These are phyloP conservation scores for Exophiala xenobiotica DNA, from an alignment of 2,329 filamentous ascomycete species.

Conservation along the genomic window DNA sequence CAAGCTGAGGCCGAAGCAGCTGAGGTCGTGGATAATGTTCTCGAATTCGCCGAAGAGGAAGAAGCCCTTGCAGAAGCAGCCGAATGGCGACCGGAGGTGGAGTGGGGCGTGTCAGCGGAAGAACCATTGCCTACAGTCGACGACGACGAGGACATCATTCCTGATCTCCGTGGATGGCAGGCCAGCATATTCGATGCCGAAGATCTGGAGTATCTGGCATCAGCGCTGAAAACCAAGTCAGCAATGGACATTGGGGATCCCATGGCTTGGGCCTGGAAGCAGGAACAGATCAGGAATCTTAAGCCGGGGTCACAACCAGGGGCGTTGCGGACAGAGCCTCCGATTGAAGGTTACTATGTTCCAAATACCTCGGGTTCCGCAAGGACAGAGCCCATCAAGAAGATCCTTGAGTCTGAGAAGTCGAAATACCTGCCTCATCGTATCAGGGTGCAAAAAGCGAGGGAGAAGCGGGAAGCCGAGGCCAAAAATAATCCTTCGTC, in stretches of 20 bases:
- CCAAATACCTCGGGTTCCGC: slow-evolving; percentile 82
- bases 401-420: slow-evolving; percentile 95
- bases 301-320: slow-evolving; percentile 55
- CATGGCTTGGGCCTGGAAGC: slow-evolving; percentile 67
- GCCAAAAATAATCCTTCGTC: slow-evolving; percentile 66
- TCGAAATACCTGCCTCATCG: slow-evolving; percentile 97
- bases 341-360: slow-evolving; percentile 72
- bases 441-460: slow-evolving; percentile 88
- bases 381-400: slow-evolving; percentile 88
- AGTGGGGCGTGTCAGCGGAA: slow-evolving; percentile 60
- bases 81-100: slow-evolving; percentile 48
- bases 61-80: slow-evolving; percentile 35
- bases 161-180: slow-evolving; percentile 72
- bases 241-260: slow-evolving; percentile 56
- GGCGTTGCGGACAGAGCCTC: slow-evolving; percentile 25
- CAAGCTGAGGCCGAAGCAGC: slow-evolving; percentile 50
- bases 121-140: slow-evolving; percentile 64
- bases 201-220: slow-evolving; percentile 56
- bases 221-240: slow-evolving; percentile 49
- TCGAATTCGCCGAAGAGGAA: slow-evolving; percentile 33
- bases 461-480: slow-evolving; percentile 82
- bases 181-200: slow-evolving; percentile 68
- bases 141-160: slow-evolving; percentile 61
- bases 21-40: slow-evolving; percentile 36
- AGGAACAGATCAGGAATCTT: slow-evolving; percentile 69